Evolutionary conservation across 768 basidiomycete genomes (phyloP).

Genomic region (Tylopilus subfusipes): DNA sequence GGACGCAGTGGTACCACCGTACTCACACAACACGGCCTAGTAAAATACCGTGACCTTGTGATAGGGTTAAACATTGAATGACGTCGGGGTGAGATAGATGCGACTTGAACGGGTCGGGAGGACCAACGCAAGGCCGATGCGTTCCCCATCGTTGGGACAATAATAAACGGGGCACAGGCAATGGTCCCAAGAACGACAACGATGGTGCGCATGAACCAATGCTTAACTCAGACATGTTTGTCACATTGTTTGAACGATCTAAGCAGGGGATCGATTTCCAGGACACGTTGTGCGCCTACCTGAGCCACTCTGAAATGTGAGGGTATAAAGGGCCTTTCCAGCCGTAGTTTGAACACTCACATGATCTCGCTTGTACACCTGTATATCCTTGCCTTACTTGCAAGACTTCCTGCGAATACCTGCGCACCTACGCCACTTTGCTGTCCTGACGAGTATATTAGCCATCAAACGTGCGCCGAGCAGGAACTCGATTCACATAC

Average conservation of each 20-base stretch:
- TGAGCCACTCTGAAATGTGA: background rate
- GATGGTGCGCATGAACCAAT: background rate
- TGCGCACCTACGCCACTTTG: background rate
- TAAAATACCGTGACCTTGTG: no score
- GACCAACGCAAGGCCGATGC: no score
- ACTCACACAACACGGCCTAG: no score
- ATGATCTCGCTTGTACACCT: background rate
- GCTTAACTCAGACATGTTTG: background rate
- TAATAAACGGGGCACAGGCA: background rate
- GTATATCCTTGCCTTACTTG: background rate
- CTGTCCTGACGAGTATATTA: background rate
- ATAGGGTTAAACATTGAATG: no score
- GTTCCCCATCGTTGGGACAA: no score
- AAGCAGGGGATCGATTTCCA: background rate
- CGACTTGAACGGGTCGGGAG: no score
- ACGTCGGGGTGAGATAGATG: no score
- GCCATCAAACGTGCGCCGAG: background rate
- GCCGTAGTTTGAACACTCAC: background rate
- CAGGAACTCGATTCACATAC: background rate
- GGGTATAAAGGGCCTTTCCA: background rate
- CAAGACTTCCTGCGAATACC: background rate
- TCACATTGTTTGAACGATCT: background rate
- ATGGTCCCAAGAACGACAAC: background rate
- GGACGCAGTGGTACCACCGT: no score
- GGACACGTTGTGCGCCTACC: background rate